phyloP scores from a whole-genome alignment of 139 green algal species.

The Diplosphaera chodatii region DNA sequence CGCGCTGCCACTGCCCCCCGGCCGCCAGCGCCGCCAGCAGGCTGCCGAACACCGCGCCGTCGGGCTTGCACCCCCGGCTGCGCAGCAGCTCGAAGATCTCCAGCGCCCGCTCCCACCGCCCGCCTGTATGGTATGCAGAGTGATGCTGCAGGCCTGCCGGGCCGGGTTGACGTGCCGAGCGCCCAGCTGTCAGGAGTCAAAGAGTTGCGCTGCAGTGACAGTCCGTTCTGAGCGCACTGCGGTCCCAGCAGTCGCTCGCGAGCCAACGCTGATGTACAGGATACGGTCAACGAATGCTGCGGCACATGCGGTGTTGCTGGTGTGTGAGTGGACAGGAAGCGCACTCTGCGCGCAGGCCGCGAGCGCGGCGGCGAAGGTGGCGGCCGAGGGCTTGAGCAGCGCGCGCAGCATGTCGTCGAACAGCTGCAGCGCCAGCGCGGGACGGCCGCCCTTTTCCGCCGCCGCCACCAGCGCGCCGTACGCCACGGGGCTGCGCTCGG shows the following conservation, averaged over 20 bases:
- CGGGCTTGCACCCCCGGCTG: constrained; percentile 31
- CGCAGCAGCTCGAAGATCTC: constrained; percentile 47
- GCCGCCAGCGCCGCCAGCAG: constrained; percentile 25
- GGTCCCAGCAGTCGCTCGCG: no score
- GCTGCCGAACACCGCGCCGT: constrained; percentile 45
- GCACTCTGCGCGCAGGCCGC: constrained; percentile 52
- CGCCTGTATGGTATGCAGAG: no score
- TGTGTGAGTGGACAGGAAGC: no score
- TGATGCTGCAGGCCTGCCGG: no score
- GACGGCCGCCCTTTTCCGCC: constrained; percentile 61
- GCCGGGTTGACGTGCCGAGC: no score
- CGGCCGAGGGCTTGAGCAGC: constrained; percentile 67
- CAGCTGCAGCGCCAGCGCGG: constrained; percentile 68
- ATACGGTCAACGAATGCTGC: no score
- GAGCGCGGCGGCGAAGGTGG: constrained; percentile 84
- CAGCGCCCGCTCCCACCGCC: constrained; percentile 33
- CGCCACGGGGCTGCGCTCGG: constrained; percentile 63
- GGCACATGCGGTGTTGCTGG: no score
- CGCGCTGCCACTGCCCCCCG: constrained; percentile 14
- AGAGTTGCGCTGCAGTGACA: no score
- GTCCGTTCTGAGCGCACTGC: no score
- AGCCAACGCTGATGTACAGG: no score
- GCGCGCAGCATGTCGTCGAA: constrained; percentile 77
- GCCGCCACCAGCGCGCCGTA: constrained; percentile 52
- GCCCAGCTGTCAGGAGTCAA: no score